phyloP scores from a whole-genome alignment of 1,139 yeast genomes.

The Debaryomyces coudertii region DNA sequence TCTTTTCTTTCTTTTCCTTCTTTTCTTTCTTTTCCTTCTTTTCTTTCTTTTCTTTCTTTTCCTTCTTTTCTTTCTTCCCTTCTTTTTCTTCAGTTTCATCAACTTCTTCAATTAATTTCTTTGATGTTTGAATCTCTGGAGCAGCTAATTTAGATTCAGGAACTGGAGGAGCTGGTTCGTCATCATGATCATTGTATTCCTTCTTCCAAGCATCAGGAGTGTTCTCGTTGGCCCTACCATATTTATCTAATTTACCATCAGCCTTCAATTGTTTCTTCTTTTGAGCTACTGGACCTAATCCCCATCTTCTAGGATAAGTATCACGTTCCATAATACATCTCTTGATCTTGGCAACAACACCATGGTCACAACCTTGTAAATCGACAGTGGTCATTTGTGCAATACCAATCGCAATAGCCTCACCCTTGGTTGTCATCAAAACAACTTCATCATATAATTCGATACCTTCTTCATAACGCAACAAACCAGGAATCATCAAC shows the following conservation, averaged over 20 bases:
- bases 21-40: slow-evolving; percentile 58
- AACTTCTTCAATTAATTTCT: slow-evolving; percentile 42
- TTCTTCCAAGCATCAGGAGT: slow-evolving; percentile 94
- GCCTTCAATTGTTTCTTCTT: slow-evolving; percentile 98
- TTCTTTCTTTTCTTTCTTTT: slow-evolving; percentile 68
- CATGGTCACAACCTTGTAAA: slow-evolving; percentile 95
- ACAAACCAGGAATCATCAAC: slow-evolving; percentile 96
- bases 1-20: slow-evolving; percentile 39
- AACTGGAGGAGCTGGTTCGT: slow-evolving; percentile 57
- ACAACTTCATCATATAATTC: slow-evolving; percentile 98
- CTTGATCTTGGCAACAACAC: slow-evolving; percentile 97
- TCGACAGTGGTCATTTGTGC: slow-evolving; percentile 99
- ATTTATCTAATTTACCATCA: slow-evolving; percentile 96
- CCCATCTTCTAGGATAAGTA: slow-evolving; percentile 99
- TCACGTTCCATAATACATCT: slow-evolving; percentile 99
- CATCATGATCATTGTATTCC: slow-evolving; percentile 81
- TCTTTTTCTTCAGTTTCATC: slow-evolving; percentile 34
- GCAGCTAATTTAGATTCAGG: slow-evolving; percentile 52
- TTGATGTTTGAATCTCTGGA: slow-evolving; percentile 56
- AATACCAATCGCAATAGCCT: slow-evolving; percentile 97
- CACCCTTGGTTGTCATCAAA: slow-evolving; percentile 98
- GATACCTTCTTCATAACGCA: slow-evolving; percentile 97
- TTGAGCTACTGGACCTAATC: slow-evolving; percentile 97
- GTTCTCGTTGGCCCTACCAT: slow-evolving; percentile 87
- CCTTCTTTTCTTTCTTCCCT: slow-evolving; percentile 55